Base-by-base conservation (phyloP, 331 rosid genomes). In the Phaseolus coccineus region DNA sequence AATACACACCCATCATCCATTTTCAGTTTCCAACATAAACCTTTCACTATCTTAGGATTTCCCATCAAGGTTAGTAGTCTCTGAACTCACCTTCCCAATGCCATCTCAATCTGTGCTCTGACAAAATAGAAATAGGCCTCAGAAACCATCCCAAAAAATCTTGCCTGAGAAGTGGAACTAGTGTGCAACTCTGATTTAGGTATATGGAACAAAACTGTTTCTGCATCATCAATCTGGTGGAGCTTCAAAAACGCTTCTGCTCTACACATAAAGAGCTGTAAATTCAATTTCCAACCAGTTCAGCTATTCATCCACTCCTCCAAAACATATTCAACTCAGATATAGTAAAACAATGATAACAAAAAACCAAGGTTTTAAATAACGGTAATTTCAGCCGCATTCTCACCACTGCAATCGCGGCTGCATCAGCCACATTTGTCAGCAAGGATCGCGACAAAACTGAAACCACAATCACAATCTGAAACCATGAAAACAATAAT, bases 231-330 rank as follows among this genome's bases (percentile, higher is more conserved):
- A 67, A 95, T 84, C 83, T 90, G 99, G 64, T 87, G 94, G 58
- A 93, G 92, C 89, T 95, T 93, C 85, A 95, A 84, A 77, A 86
- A 85, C 22, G 99, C 97, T 87, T 95, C 98, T 61, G 88, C 97
- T 91, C 97, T 95, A 93, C 99, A 90, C 91, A 90, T 85, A 83
- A 86, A 87, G 90, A 93, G 94, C 99, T 95, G 99, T 87, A 89
- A 85, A 89, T 89, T 83, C 90, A 88, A 85, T 89, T 86, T 84
- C 87, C 89, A 89, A 92, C 86, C 79, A 74, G 87, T 86, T 91
- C 89, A 91, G 89, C 82, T 85, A 80, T 77, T 80, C 58, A 76
- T 25, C 62, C 57, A 67, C 63, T 73, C 31, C 52, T 47, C 59
- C 58, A 79, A 59, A 86, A 73, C 47, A 59, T 47, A 76, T 48